phyloP scores from a whole-genome alignment of 805 yeast species.

The Saturnispora hagleri region DNA sequence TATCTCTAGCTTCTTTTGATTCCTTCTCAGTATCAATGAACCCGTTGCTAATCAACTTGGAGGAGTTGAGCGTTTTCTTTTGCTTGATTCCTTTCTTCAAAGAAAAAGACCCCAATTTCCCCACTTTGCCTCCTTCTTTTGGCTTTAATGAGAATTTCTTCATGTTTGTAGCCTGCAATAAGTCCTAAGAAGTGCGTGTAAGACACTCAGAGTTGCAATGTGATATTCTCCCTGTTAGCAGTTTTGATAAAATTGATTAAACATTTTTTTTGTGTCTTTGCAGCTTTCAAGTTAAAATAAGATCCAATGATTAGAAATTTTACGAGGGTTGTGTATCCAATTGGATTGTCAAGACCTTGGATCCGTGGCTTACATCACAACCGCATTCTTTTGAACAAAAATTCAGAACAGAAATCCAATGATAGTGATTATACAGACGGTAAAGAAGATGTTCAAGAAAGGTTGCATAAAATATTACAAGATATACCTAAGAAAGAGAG shows the following conservation, averaged over 20 bases:
- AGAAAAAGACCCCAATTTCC: neutral
- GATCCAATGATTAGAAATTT: neutral
- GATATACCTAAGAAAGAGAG: slow-evolving; percentile 6
- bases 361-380: neutral
- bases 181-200: neutral
- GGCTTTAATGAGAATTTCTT: slow-evolving; percentile 33
- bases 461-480: slow-evolving; percentile 8
- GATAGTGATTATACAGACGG: neutral
- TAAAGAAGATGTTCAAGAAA: slow-evolving; percentile 3
- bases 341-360: neutral
- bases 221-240: neutral
- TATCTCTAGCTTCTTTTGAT: slow-evolving; percentile 1
- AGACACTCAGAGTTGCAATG: neutral
- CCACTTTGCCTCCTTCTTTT: slow-evolving; percentile 5
- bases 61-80: neutral
- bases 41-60: neutral
- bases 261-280: neutral
- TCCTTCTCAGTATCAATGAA: neutral
- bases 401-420: neutral
- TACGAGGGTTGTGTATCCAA: neutral
- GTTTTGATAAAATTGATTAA: neutral
- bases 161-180: slow-evolving; percentile 15
- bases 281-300: neutral
- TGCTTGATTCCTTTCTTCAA: neutral
- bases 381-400: neutral